These are phyloP conservation scores for Venturiaceae sp. DNA, from an alignment of 2,329 filamentous ascomycete species.

Conservation along the genomic window DNA sequence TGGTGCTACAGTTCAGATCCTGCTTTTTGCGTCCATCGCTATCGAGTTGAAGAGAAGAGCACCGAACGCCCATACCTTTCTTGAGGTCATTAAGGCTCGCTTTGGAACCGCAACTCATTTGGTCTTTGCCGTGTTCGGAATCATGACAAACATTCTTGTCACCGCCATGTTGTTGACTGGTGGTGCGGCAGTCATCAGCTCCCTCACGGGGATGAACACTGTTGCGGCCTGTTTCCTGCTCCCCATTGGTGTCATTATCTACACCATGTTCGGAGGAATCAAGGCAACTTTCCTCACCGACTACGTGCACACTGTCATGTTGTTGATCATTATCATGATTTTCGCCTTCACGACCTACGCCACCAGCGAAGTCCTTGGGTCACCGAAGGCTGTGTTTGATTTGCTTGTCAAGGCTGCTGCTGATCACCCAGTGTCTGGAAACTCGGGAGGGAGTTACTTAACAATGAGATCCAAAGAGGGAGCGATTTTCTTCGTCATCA, in stretches of 20 bases:
- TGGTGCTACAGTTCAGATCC: slow-evolving; percentile 31
- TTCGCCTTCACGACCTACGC: slow-evolving; percentile 32
- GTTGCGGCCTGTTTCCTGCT: slow-evolving; percentile 14
- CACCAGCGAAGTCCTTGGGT: slow-evolving; percentile 25
- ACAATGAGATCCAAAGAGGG: slow-evolving; percentile 31
- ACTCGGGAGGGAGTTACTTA: slow-evolving; percentile 29
- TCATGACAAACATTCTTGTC: slow-evolving; percentile 31
- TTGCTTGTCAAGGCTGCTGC: slow-evolving; percentile 25
- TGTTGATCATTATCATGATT: slow-evolving; percentile 35
- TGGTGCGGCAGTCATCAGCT: background rate
- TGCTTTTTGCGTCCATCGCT: slow-evolving; percentile 16
- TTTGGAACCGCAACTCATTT: slow-evolving; percentile 26
- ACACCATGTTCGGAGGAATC: slow-evolving; percentile 15
- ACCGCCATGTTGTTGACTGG: slow-evolving; percentile 27
- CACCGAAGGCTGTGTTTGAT: slow-evolving; percentile 29
- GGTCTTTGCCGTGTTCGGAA: slow-evolving; percentile 30
- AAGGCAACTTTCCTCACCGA: slow-evolving; percentile 18
- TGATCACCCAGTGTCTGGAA: slow-evolving; percentile 26
- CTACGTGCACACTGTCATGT: slow-evolving; percentile 29
- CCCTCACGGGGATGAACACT: slow-evolving; percentile 13
- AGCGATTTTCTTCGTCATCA: slow-evolving; percentile 34
- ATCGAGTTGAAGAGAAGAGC: slow-evolving; percentile 16
- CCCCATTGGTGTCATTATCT: slow-evolving; percentile 15
- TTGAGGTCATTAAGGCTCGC: slow-evolving; percentile 30
- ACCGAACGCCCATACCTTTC: slow-evolving; percentile 29